Base-by-base conservation (phyloP, 768 basidiomycete species). In the Myochromella boudieri region DNA sequence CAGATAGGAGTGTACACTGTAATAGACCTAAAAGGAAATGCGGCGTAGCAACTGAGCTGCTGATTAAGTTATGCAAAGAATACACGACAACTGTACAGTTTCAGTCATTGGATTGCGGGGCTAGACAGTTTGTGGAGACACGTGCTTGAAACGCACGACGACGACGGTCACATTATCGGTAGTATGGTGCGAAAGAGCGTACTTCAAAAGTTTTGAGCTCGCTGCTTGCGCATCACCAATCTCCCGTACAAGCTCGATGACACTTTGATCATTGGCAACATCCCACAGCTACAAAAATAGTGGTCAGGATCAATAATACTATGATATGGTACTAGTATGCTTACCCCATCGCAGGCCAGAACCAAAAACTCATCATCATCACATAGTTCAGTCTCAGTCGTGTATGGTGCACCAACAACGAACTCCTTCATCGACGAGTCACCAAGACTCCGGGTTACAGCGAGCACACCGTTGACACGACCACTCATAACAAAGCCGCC, bases 401-500 rank as follows among this genome's bases (percentile, higher is more conserved):
- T 99, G 67, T 95, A 99, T 5, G 97, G 97, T 22, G 91, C 81
- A 1, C 97, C 97, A 38, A 98, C 97, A 9, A 99, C 97, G 64
- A 95, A 99, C 60, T 99, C 97, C 68, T 99, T 99, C 97, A 99
- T 98, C 6, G 92, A 89, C 1, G 93, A 89, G 61, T 99, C 97
- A 26, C 97, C 97, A 46, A 99, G 71, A 59, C 93, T 93, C 48
- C 97, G 78, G 14, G 97, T 99, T 22, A 99, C 97, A 5, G 94
- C 94, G 44, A 99, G 72, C 32, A 98, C 95, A 53, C 95, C 97
- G 56, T 99, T 99, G 26, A 99, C 97, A 10, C 97, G 82, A 53
- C 95, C 97, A 60, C 95, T 95, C 89, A 99, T 85, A 17, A 99
- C 95, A 62, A 98, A 99, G 1, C 97, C 97, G 8, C 97, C 97